Conservation (phyloP, 352 stramenopile species). For the Phytophthora sp. region DNA sequence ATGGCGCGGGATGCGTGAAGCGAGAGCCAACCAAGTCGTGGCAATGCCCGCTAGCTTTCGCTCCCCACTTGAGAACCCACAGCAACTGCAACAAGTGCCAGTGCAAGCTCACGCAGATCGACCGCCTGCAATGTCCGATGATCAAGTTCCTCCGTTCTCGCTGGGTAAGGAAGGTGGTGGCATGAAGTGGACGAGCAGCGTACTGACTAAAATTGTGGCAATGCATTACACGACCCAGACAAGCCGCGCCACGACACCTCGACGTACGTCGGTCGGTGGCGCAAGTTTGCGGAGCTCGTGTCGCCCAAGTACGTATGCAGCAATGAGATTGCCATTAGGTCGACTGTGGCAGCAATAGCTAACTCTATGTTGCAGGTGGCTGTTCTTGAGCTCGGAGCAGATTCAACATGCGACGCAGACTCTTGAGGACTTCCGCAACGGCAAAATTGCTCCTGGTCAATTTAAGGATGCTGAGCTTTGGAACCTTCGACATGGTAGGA, state of each 20-base stretch:
- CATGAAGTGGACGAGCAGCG: no score
- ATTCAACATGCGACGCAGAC: conserved; percentile 63
- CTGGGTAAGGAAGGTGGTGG: conserved; percentile 25
- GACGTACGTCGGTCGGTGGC: conserved; percentile 86
- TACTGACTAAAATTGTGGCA: neutral
- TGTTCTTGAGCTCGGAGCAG: conserved; percentile 73
- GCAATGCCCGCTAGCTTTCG: conserved; percentile 2
- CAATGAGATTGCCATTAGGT: neutral
- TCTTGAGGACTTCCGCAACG: conserved; percentile 62
- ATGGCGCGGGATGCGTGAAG: conserved; percentile 15
- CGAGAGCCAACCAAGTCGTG: conserved; percentile 11
- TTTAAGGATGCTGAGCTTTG: conserved; percentile 78
- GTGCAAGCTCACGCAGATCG: neutral
- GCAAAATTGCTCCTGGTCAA: conserved; percentile 45
- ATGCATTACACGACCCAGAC: conserved; percentile 33
- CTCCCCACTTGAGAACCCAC: conserved; percentile 28
- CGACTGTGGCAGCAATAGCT: neutral
- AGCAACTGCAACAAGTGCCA: conserved; percentile 20
- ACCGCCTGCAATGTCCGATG: conserved; percentile 28
- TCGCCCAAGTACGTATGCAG: conserved; percentile 55
- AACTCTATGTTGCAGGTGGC: conserved; percentile 42
- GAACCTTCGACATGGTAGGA: conserved; percentile 65
- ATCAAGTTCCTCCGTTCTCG: conserved; percentile 43
- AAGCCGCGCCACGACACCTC: conserved; percentile 84
- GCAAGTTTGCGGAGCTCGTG: conserved; percentile 86